Conservation (phyloP, 495 filamentous ascomycete species). For the Penicillium crystallinum region DNA sequence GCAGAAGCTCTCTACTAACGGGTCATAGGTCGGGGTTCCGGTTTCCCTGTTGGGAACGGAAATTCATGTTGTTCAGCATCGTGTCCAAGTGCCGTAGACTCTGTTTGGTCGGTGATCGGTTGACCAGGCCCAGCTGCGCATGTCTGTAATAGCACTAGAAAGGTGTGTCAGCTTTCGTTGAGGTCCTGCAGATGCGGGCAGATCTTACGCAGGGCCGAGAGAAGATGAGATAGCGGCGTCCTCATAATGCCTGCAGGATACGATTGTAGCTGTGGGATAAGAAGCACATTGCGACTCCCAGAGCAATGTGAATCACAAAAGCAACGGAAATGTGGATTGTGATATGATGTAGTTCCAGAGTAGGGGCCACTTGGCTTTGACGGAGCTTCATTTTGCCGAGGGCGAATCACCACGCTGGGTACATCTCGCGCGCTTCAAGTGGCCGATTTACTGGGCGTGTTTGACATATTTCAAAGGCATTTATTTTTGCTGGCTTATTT, state of each 20-base stretch:
- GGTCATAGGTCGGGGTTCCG: conserved; percentile 23
- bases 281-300: conserved; percentile 40
- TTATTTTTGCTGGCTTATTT: no score
- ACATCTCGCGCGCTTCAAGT: neutral
- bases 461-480: no score
- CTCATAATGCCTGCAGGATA: conserved; percentile 37
- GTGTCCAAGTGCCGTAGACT: conserved; percentile 13
- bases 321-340: conserved; percentile 2
- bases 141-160: conserved; percentile 34
- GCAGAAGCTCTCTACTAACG: conserved; percentile 22
- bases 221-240: conserved; percentile 30
- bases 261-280: conserved; percentile 15
- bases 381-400: conserved; percentile 42
- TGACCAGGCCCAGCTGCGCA: conserved; percentile 28
- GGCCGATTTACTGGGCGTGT: neutral
- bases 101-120: conserved; percentile 15
- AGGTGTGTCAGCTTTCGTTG: conserved; percentile 22
- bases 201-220: conserved; percentile 41
- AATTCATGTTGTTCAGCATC: conserved; percentile 14
- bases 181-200: neutral
- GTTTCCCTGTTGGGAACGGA: conserved; percentile 14
- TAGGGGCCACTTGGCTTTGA: conserved; percentile 43
- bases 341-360: conserved; percentile 20
- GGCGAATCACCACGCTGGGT: conserved; percentile 16
- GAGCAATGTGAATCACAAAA: conserved; percentile 1